Evolutionary conservation across 139 green algal genomes (phyloP).

Genomic region (Bryopsis sp.): DNA sequence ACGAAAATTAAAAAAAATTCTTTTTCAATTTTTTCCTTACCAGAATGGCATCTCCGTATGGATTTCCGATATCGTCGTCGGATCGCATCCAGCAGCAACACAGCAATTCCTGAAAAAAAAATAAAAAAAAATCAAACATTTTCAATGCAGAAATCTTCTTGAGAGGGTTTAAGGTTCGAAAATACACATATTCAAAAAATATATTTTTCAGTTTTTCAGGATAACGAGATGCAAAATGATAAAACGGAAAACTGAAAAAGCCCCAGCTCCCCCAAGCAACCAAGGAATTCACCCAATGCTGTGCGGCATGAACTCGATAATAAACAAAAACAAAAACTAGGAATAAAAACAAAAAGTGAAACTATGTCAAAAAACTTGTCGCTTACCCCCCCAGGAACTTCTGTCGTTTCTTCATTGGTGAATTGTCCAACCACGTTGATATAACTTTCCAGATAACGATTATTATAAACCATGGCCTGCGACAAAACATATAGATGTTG

Average conservation of each 20-base stretch:
- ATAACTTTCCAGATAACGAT: conserved; percentile 9
- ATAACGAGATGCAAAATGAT: neutral
- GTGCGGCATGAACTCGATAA: neutral
- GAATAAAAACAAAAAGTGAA: neutral
- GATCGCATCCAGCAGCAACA: too few relatives aligned
- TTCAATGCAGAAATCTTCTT: too few relatives aligned
- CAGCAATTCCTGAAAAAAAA: too few relatives aligned
- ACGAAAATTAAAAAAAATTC: too few relatives aligned
- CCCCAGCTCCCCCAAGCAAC: neutral
- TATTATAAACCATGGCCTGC: conserved; percentile 8
- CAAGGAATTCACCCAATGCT: neutral
- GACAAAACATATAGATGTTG: too few relatives aligned
- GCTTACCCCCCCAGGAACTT: conserved; percentile 6
- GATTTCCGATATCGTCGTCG: too few relatives aligned
- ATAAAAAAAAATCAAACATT: too few relatives aligned
- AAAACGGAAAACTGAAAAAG: neutral
- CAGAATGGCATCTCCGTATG: too few relatives aligned
- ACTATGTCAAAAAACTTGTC: neutral
- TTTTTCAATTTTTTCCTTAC: too few relatives aligned
- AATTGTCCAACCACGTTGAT: conserved; percentile 4
- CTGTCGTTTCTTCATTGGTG: conserved; percentile 9
- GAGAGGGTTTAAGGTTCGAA: conserved; percentile 7
- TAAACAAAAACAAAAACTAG: neutral
- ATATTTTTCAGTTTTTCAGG: neutral
- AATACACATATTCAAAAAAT: neutral